A percentile compares a stretch with the other conserved stretches of the same genome.
Conservation (phyloP, 805 yeast species). For the Candida qinlingensis region DNA sequence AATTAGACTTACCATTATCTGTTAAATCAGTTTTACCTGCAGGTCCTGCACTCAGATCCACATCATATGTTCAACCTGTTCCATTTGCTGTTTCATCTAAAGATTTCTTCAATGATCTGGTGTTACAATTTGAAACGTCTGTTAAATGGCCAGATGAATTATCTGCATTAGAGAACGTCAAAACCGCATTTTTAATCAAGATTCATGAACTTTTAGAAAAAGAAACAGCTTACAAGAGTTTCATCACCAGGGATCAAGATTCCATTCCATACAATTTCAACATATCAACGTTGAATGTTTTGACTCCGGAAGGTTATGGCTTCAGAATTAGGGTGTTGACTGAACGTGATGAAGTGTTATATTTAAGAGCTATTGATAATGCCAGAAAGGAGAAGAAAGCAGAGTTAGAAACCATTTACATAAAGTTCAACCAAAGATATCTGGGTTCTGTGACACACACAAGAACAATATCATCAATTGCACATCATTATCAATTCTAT, state of each 20-base stretch:
- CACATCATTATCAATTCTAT: slow-evolving; percentile 65
- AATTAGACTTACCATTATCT: slow-evolving; percentile 57
- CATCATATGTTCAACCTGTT: slow-evolving; percentile 74
- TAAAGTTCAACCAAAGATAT: slow-evolving; percentile 60
- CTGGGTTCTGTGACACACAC: slow-evolving; percentile 73
- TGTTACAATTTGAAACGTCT: slow-evolving; percentile 84
- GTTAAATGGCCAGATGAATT: slow-evolving; percentile 95
- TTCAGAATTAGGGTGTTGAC: slow-evolving; percentile 72
- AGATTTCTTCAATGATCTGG: slow-evolving; percentile 73
- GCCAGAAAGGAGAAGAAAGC: slow-evolving; percentile 55
- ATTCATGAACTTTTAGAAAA: slow-evolving; percentile 44
- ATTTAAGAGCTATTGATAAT: slow-evolving; percentile 65
- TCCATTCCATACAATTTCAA: slow-evolving; percentile 61
- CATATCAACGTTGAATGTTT: slow-evolving; percentile 52
- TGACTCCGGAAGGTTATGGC: slow-evolving; percentile 88
- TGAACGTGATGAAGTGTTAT: slow-evolving; percentile 77
- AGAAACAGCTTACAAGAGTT: slow-evolving; percentile 51
- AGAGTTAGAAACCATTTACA: slow-evolving; percentile 53
- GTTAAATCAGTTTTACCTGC: slow-evolving; percentile 70
- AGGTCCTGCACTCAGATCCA: slow-evolving; percentile 67
- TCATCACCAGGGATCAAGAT: slow-evolving; percentile 57
- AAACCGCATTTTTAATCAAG: slow-evolving; percentile 81
- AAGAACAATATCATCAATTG: slow-evolving; percentile 64
- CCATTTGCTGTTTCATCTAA: slow-evolving; percentile 75
- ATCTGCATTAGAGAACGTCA: slow-evolving; percentile 78